Conservation (phyloP, 768 basidiomycete species). For the Pulveroboletus sp. region DNA sequence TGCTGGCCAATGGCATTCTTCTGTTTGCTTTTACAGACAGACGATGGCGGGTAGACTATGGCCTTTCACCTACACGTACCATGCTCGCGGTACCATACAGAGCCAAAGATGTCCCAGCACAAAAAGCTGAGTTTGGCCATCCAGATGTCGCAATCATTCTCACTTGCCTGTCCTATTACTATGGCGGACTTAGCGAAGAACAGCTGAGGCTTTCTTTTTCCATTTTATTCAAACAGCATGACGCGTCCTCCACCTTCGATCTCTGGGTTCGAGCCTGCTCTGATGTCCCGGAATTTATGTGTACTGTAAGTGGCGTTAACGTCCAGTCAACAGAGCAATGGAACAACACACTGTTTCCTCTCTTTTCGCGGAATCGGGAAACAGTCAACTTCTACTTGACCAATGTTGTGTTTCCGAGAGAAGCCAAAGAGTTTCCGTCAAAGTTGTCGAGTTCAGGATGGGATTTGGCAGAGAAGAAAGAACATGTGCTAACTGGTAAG, state of each 20-base stretch:
- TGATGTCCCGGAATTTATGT: slow-evolving; percentile 30
- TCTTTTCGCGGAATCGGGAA: slow-evolving; percentile 36
- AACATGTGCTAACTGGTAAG: slow-evolving; percentile 9
- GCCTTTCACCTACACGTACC: slow-evolving; percentile 40
- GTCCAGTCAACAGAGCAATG: slow-evolving; percentile 36
- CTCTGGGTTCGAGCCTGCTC: slow-evolving; percentile 31
- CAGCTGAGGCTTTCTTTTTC: slow-evolving; percentile 40
- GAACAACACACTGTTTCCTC: slow-evolving; percentile 25
- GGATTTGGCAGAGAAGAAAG: slow-evolving; percentile 47
- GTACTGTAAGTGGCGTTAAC: slow-evolving; percentile 41
- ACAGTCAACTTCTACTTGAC: slow-evolving; percentile 48
- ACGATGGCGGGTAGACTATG: slow-evolving; percentile 54
- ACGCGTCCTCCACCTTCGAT: slow-evolving; percentile 41
- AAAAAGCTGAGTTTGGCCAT: slow-evolving; percentile 50
- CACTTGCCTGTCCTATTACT: slow-evolving; percentile 50
- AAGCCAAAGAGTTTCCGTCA: slow-evolving; percentile 45
- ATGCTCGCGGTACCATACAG: slow-evolving; percentile 51
- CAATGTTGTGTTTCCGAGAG: slow-evolving; percentile 47
- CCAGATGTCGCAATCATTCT: slow-evolving; percentile 46
- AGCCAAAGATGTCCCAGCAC: slow-evolving; percentile 50
- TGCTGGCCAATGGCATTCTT: slow-evolving; percentile 42
- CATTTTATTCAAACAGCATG: slow-evolving; percentile 37
- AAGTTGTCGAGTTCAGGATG: slow-evolving; percentile 51
- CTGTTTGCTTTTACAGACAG: slow-evolving; percentile 34
- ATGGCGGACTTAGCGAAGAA: slow-evolving; percentile 38